Evolutionary conservation across 768 basidiomycete genomes (phyloP).

Genomic region (Dictyophora rubrovolvata): DNA sequence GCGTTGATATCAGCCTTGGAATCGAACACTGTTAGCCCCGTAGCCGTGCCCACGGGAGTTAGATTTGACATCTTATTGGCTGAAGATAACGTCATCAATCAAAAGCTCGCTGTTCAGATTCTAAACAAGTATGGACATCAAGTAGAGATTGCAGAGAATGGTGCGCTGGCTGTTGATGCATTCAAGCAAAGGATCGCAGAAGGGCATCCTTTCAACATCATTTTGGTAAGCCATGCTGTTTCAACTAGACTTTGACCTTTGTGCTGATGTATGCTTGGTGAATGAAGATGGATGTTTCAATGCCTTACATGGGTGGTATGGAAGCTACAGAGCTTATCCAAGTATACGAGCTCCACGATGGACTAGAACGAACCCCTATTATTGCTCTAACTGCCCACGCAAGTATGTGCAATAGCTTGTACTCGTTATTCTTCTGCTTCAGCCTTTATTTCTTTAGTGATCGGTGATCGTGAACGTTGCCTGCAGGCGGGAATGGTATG

Average conservation of each 20-base stretch:
- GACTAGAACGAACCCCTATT: constrained; percentile 72
- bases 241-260: background rate
- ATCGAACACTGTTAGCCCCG: constrained; percentile 85
- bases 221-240: constrained; percentile 51
- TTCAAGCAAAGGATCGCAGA: constrained; percentile 70
- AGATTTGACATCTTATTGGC: constrained; percentile 90
- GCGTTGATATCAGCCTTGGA: constrained; percentile 92
- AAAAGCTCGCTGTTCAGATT: constrained; percentile 93
- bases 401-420: constrained; percentile 43
- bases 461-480: constrained; percentile 73
- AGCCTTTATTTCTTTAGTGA: constrained; percentile 45
- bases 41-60: constrained; percentile 75
- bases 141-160: constrained; percentile 97
- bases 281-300: constrained; percentile 89
- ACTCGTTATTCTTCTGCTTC: background rate
- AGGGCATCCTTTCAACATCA: constrained; percentile 77
- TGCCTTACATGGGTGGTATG: constrained; percentile 99
- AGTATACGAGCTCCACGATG: constrained; percentile 65
- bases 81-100: constrained; percentile 93
- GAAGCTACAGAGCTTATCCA: constrained; percentile 93
- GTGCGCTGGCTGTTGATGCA: constrained; percentile 84
- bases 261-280: constrained; percentile 2
- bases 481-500: constrained; percentile 57
- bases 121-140: constrained; percentile 92
- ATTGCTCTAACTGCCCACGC: constrained; percentile 97